Conservation (phyloP, 2,329 filamentous ascomycete species). For the Aspergillus sp. region DNA sequence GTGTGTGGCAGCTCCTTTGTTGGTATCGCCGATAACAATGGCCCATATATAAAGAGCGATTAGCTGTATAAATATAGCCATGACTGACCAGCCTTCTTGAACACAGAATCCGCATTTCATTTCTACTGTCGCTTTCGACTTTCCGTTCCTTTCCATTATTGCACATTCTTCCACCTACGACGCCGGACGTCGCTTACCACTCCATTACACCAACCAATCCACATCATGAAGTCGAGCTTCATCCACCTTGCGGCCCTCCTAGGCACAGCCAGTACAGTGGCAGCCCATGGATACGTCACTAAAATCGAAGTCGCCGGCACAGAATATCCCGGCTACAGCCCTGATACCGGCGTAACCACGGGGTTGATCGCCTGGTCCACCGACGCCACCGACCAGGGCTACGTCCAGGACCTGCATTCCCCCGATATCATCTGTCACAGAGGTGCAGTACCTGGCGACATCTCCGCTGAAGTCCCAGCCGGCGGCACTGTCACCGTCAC, state of each 20-base stretch:
- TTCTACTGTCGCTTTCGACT: not conserved
- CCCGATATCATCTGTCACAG: conserved; percentile 62
- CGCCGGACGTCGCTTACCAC: not conserved
- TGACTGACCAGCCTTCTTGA: not conserved
- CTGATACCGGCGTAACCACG: conserved; percentile 27
- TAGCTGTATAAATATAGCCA: not conserved
- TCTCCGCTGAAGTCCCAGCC: conserved; percentile 54
- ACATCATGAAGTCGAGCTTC: not conserved
- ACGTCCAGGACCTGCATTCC: conserved; percentile 34
- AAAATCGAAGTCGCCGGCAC: conserved; percentile 38
- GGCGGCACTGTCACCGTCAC: conserved; percentile 56
- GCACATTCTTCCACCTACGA: not conserved
- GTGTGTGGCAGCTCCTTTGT: not conserved
- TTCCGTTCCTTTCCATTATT: not conserved
- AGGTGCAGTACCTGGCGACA: conserved; percentile 49
- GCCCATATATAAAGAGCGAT: not conserved
- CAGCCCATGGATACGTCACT: conserved; percentile 33
- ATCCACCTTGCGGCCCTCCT: conserved; percentile 10
- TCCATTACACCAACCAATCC: not conserved
- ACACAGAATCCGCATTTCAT: not conserved
- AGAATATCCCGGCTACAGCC: conserved; percentile 43
- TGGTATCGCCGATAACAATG: not conserved
- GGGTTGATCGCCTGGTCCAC: conserved; percentile 55
- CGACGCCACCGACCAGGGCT: conserved; percentile 52
- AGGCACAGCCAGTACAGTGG: conserved; percentile 27